Evolutionary conservation across 78 protist genomes (phyloP).

Genomic region (Tieghemostelium lacteum): DNA sequence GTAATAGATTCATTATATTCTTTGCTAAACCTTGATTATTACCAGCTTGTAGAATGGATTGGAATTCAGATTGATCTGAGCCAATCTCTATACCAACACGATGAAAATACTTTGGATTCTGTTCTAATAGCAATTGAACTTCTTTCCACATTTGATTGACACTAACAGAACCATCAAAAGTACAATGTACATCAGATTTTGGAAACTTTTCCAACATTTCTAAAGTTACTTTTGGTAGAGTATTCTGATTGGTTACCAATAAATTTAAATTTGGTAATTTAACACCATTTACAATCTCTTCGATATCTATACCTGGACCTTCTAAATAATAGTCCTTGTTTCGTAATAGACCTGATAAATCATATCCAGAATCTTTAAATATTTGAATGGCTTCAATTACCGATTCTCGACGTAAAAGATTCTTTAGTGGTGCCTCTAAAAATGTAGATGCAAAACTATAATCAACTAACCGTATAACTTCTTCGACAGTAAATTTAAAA

Average conservation of each 20-base stretch:
- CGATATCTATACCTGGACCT: constrained; percentile 44
- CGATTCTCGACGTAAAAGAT: constrained; percentile 60
- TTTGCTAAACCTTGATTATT: constrained; percentile 10
- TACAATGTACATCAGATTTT: constrained; percentile 82
- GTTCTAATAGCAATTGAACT: constrained; percentile 11
- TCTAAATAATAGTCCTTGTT: constrained; percentile 45
- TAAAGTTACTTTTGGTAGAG: constrained; percentile 43
- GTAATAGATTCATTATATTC: constrained; percentile 14
- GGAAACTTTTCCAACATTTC: constrained; percentile 75
- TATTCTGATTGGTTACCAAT: not conserved
- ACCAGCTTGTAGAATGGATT: not conserved
- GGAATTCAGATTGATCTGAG: not conserved
- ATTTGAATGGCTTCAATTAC: constrained; percentile 24
- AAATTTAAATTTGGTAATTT: too few species aligned
- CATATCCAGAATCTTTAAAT: constrained; percentile 50
- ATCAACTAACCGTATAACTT: constrained; percentile 84
- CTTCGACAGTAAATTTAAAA: constrained; percentile 75
- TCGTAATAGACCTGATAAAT: constrained; percentile 14
- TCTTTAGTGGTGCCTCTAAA: constrained; percentile 19
- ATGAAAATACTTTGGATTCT: not conserved
- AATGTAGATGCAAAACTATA: constrained; percentile 78
- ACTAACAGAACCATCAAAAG: constrained; percentile 84
- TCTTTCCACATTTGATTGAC: constrained; percentile 81
- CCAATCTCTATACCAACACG: not conserved
- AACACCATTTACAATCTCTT: not conserved